A percentile compares a stretch with the other conserved stretches of the same genome.
Conservation (phyloP, 352 stramenopile species). For the Phytophthora nicotianae region DNA sequence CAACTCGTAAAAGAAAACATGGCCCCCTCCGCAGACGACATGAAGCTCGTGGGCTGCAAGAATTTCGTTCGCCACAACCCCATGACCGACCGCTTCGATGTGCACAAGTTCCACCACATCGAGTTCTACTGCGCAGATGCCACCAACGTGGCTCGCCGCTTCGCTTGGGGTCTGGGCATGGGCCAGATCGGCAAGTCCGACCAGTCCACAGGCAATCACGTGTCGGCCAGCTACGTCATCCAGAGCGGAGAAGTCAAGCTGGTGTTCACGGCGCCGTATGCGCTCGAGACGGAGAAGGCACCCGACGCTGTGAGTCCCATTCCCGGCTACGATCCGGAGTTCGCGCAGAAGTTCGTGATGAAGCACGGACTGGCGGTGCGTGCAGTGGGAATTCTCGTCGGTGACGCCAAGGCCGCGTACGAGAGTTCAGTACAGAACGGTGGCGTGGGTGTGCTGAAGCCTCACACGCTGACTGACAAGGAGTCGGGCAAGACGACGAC, state of each 20-base stretch:
- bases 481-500: constrained; percentile 55
- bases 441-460: constrained; percentile 55
- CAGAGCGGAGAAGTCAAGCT: constrained; percentile 82
- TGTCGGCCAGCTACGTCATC: constrained; percentile 87
- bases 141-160: constrained; percentile 78
- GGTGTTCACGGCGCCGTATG: constrained; percentile 91
- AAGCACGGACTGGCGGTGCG: constrained; percentile 84
- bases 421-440: constrained; percentile 80
- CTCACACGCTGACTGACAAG: constrained; percentile 64
- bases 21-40: constrained; percentile 14
- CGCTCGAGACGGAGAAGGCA: constrained; percentile 66
- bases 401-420: constrained; percentile 78
- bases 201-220: constrained; percentile 88
- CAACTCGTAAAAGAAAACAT: constrained; percentile 13
- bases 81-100: constrained; percentile 74
- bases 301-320: constrained; percentile 51
- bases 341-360: constrained; percentile 80
- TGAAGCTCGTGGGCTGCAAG: constrained; percentile 74
- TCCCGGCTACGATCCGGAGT: constrained; percentile 67
- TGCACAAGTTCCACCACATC: constrained; percentile 86
- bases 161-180: constrained; percentile 88
- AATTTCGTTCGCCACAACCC: constrained; percentile 84
- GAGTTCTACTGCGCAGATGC: constrained; percentile 87
- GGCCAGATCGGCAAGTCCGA: constrained; percentile 81
- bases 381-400: constrained; percentile 83